phyloP scores from a whole-genome alignment of 208 protist species.

The Novymonas esmeraldas region DNA sequence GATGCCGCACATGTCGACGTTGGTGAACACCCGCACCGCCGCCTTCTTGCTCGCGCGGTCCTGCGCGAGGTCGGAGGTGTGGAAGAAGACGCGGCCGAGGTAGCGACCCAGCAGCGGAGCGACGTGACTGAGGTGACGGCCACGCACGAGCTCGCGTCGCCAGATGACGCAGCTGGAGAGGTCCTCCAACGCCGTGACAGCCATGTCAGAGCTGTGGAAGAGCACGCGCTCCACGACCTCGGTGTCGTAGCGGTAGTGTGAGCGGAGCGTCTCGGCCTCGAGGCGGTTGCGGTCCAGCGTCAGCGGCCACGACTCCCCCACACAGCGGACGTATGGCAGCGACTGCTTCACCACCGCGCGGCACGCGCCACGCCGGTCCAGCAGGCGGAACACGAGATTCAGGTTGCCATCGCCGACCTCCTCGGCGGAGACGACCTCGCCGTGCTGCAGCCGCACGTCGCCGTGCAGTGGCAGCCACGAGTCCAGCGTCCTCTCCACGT shows the following conservation, averaged over 20 bases:
- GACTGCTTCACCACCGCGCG: slow-evolving; percentile 40
- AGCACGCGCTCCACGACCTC: slow-evolving; percentile 33
- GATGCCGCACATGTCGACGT: slow-evolving; percentile 44
- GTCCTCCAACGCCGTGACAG: slow-evolving; percentile 36
- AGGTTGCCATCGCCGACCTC: slow-evolving; percentile 45
- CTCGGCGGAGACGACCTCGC: slow-evolving; percentile 23
- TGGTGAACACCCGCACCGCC: slow-evolving; percentile 37
- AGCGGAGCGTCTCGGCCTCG: slow-evolving; percentile 40
- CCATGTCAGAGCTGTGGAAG: slow-evolving; percentile 36
- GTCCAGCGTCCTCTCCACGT: slow-evolving; percentile 26
- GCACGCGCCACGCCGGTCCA: slow-evolving; percentile 24
- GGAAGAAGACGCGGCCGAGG: slow-evolving; percentile 44
- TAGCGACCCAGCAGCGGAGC: slow-evolving; percentile 32
- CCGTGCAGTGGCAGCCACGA: slow-evolving; percentile 15
- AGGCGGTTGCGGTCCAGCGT: slow-evolving; percentile 44
- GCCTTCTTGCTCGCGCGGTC: slow-evolving; percentile 35
- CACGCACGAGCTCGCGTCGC: slow-evolving; percentile 30
- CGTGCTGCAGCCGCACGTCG: slow-evolving; percentile 12
- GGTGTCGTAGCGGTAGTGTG: slow-evolving; percentile 24
- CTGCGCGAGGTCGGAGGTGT: slow-evolving; percentile 41
- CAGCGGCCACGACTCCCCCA: slow-evolving; percentile 39
- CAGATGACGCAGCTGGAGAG: slow-evolving; percentile 38
- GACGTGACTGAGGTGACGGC: slow-evolving; percentile 34
- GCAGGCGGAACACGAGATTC: slow-evolving; percentile 38
- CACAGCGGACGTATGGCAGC: slow-evolving; percentile 37